Evolutionary conservation across 148 eudicot species (phyloP).

Genomic region (Simmondsia chinensis): DNA sequence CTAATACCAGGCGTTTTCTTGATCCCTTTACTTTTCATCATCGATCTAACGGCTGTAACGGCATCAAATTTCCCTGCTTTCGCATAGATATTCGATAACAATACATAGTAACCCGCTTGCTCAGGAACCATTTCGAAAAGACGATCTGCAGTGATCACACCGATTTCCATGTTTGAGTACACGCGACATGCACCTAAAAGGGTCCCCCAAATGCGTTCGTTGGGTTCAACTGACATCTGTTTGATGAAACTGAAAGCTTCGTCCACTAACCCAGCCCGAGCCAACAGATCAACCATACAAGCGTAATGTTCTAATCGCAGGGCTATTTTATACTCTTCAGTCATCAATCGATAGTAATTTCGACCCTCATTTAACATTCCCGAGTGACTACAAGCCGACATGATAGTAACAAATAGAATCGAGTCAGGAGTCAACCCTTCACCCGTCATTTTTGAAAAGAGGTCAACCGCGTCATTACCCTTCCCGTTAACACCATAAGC

Average conservation of each 20-base stretch:
- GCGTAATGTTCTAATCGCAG: constrained; percentile 64
- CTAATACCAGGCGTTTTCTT: constrained; percentile 56
- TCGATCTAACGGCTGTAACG: constrained; percentile 33
- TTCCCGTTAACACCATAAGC: constrained; percentile 68
- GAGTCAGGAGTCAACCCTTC: constrained; percentile 51
- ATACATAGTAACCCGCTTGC: constrained; percentile 54
- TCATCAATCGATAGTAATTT: constrained; percentile 45
- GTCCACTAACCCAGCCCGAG: constrained; percentile 49
- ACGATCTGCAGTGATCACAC: constrained; percentile 48
- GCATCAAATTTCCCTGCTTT: constrained; percentile 72
- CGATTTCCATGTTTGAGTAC: constrained; percentile 37
- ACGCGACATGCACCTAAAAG: constrained; percentile 53
- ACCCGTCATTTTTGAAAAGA: constrained; percentile 47
- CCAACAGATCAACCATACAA: constrained; percentile 69
- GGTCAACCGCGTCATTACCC: constrained; percentile 36
- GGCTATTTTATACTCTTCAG: constrained; percentile 32
- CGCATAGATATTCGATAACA: constrained; percentile 62
- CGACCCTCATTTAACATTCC: constrained; percentile 59
- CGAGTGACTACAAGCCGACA: constrained; percentile 84
- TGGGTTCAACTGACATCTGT: constrained; percentile 47
- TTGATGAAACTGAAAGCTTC: constrained; percentile 49
- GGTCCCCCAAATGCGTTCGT: constrained; percentile 65
- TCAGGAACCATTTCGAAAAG: constrained; percentile 49
- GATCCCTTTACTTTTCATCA: constrained; percentile 54
- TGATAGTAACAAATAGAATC: constrained; percentile 61